These are phyloP conservation scores for Aechmea fasciata DNA, from an alignment of 176 grass and related monocot genomes.

Conservation along the genomic window DNA sequence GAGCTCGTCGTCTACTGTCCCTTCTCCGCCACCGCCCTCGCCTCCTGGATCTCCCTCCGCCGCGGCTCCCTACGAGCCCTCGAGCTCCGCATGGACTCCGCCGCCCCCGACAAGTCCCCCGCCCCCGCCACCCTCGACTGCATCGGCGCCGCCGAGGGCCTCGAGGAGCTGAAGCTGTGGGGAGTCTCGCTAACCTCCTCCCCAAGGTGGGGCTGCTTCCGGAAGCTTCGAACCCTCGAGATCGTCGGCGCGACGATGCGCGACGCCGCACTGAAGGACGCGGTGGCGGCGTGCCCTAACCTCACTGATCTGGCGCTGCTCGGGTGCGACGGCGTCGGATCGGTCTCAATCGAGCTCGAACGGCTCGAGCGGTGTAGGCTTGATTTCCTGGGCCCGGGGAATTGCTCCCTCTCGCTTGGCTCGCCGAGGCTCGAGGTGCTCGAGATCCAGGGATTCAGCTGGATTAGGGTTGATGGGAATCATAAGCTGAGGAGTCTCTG, in stretches of 20 bases:
- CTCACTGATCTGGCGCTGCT: constrained; percentile 74
- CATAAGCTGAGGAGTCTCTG: constrained; percentile 50
- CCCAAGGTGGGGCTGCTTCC: constrained; percentile 51
- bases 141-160: constrained; percentile 32
- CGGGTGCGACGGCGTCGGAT: constrained; percentile 55
- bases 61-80: constrained; percentile 54
- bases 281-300: constrained; percentile 57
- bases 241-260: constrained; percentile 63
- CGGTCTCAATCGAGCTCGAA: constrained; percentile 40
- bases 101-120: constrained; percentile 32
- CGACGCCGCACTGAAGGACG: constrained; percentile 47
- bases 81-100: constrained; percentile 68
- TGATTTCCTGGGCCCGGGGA: constrained; percentile 57
- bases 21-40: constrained; percentile 56
- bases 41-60: constrained; percentile 39
- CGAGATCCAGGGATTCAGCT: constrained; percentile 79
- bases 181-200: constrained; percentile 46
- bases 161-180: constrained; percentile 81
- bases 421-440: constrained; percentile 52
- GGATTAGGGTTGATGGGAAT: constrained; percentile 48
- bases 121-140: constrained; percentile 38
- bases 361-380: constrained; percentile 65
- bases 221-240: constrained; percentile 53
- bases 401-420: constrained; percentile 39
- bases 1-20: constrained; percentile 91